Percentiles rank a stretch among this genome's conserved stretches.
phyloP scores from a whole-genome alignment of 129 eudicot genomes.

The Arctium lappa region DNA sequence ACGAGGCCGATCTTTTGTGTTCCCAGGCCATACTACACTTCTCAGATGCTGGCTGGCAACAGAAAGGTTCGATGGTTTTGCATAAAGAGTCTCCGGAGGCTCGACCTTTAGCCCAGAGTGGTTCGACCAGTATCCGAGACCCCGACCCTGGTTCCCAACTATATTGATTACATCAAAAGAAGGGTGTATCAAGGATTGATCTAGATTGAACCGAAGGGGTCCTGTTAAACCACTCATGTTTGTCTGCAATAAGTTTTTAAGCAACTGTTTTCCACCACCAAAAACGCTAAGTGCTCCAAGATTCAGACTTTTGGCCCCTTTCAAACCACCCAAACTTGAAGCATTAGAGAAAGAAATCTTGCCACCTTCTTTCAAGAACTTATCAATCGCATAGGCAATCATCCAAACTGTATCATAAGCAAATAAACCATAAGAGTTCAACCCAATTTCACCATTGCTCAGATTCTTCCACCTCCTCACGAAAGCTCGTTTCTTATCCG shows the following conservation, averaged over 20 bases:
- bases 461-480: constrained; percentile 50
- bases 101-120: constrained; percentile 61
- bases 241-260: constrained; percentile 39
- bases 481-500: constrained; percentile 46
- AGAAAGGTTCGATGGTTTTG: constrained; percentile 60
- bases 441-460: constrained; percentile 49
- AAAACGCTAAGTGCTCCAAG: constrained; percentile 70
- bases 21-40: constrained; percentile 80
- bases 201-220: constrained; percentile 43
- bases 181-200: constrained; percentile 49
- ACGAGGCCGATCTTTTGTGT: constrained; percentile 53
- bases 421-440: constrained; percentile 72
- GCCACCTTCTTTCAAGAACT: constrained; percentile 53
- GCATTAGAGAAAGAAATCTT: constrained; percentile 61
- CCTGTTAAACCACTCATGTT: constrained; percentile 82
- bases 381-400: constrained; percentile 59
- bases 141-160: constrained; percentile 38
- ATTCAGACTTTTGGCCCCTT: constrained; percentile 40
- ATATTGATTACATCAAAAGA: constrained; percentile 70
- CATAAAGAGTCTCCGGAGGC: constrained; percentile 62
- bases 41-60: constrained; percentile 46
- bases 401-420: constrained; percentile 92
- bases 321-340: constrained; percentile 33
- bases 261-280: constrained; percentile 59
- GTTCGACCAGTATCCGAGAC: constrained; percentile 89